These are phyloP conservation scores for Candida sanyaensis DNA, from an alignment of 1,139 yeast genomes.

Conservation along the genomic window DNA sequence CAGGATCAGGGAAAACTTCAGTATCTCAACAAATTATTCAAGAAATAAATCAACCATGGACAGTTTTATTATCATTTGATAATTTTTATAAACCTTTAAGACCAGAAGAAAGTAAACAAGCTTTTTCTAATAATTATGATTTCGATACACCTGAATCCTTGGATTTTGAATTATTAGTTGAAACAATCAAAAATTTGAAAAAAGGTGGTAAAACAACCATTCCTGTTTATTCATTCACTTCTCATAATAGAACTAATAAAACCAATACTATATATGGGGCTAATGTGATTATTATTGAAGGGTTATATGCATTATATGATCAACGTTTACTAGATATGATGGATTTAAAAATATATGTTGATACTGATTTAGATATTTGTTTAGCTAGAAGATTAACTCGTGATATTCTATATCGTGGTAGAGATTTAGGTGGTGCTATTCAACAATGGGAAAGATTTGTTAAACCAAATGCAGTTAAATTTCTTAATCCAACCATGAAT, in stretches of 20 bases:
- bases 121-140: conserved; percentile 71
- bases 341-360: conserved; percentile 89
- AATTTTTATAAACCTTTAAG: conserved; percentile 82
- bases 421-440: conserved; percentile 80
- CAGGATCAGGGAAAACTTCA: conserved; percentile 95
- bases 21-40: conserved; percentile 83
- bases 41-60: conserved; percentile 90
- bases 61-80: conserved; percentile 87
- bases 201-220: conserved; percentile 59
- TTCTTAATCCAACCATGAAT: conserved; percentile 75
- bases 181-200: conserved; percentile 65
- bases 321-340: conserved; percentile 67
- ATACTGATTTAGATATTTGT: conserved; percentile 91
- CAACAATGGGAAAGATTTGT: conserved; percentile 90
- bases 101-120: conserved; percentile 58
- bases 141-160: conserved; percentile 84
- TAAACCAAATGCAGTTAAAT: conserved; percentile 84
- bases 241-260: conserved; percentile 72
- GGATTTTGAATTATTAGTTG: conserved; percentile 71
- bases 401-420: conserved; percentile 82
- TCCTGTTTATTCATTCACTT: conserved; percentile 82
- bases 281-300: conserved; percentile 88
- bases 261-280: conserved; percentile 88
- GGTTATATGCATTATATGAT: conserved; percentile 82
- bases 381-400: conserved; percentile 83